Conservation (phyloP, 192 early-diverging fungal species). For the Rhizoclosmatium globosum region DNA sequence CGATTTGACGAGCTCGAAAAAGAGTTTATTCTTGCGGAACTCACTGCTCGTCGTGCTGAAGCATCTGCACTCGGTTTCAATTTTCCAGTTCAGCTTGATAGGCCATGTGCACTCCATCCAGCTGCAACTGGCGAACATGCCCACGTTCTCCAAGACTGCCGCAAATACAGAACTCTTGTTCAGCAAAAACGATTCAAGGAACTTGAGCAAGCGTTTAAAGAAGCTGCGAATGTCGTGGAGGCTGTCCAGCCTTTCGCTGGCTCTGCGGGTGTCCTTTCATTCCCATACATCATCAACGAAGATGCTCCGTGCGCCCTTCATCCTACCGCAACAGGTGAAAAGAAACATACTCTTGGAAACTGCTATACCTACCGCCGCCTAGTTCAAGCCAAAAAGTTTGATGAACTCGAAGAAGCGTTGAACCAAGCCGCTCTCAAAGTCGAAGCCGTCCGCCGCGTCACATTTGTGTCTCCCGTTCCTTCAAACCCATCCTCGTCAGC, state of each 20-base stretch:
- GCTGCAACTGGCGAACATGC: background rate
- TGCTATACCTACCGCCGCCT: slow-evolving; percentile 31
- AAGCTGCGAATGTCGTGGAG: background rate
- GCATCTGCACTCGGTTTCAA: background rate
- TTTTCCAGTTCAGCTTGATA: slow-evolving; percentile 9
- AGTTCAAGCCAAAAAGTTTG: slow-evolving; percentile 21
- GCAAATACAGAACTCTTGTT: slow-evolving; percentile 1
- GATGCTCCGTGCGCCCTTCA: slow-evolving; percentile 19
- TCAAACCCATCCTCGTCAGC: background rate
- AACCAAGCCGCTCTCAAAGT: slow-evolving; percentile 6
- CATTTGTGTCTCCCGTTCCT: background rate
- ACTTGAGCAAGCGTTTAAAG: slow-evolving; percentile 4
- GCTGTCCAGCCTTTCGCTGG: slow-evolving; percentile 15
- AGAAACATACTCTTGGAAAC: slow-evolving; percentile 3
- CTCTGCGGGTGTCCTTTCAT: background rate
- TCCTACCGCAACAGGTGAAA: slow-evolving; percentile 9
- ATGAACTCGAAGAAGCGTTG: slow-evolving; percentile 17
- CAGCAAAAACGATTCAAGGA: slow-evolving; percentile 15
- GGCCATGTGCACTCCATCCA: slow-evolving; percentile 29
- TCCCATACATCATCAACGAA: slow-evolving; percentile 24
- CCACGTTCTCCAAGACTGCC: slow-evolving; percentile 17
- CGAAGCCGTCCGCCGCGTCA: slow-evolving; percentile 20
- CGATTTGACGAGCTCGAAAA: slow-evolving; percentile 14
- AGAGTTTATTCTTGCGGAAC: background rate
- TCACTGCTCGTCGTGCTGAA: background rate